Conservation (phyloP, 2,329 filamentous ascomycete species). For the Aureobasidium leucospermi region DNA sequence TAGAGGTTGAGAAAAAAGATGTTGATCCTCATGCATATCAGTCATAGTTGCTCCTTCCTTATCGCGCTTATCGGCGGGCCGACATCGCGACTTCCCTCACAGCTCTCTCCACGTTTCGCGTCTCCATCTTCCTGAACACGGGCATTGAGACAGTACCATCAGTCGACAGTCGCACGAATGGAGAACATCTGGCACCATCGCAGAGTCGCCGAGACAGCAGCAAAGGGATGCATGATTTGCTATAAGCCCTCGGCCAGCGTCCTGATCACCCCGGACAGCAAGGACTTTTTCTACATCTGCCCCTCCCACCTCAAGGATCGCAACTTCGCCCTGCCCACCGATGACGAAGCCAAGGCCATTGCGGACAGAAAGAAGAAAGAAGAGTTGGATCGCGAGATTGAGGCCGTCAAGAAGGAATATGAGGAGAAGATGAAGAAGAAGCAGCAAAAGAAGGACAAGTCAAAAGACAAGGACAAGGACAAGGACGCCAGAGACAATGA, state of each 20-base stretch:
- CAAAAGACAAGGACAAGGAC: slow-evolving; percentile 44
- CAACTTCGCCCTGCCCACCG: slow-evolving; percentile 68
- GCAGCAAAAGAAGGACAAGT: slow-evolving; percentile 33
- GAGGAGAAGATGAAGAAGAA: slow-evolving; percentile 40
- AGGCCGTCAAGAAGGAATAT: slow-evolving; percentile 43
- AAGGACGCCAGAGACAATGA: slow-evolving; percentile 61
- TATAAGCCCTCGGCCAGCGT: slow-evolving; percentile 83
- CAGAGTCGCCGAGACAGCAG: slow-evolving; percentile 74
- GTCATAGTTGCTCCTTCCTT: slow-evolving; percentile 9
- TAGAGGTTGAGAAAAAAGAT: background rate
- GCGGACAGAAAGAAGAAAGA: slow-evolving; percentile 48
- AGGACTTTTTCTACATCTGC: slow-evolving; percentile 86
- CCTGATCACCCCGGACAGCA: slow-evolving; percentile 80
- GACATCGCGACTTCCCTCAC: background rate
- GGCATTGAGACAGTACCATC: slow-evolving; percentile 19
- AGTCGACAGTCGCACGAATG: slow-evolving; percentile 15
- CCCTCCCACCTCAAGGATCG: slow-evolving; percentile 72
- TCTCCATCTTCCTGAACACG: background rate
- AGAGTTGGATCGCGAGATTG: slow-evolving; percentile 42
- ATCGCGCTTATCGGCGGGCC: slow-evolving; percentile 13
- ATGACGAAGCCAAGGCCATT: slow-evolving; percentile 56
- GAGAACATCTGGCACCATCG: slow-evolving; percentile 76
- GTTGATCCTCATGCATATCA: background rate
- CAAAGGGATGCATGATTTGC: slow-evolving; percentile 84
- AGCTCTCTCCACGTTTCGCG: background rate